Evolutionary conservation across 257 asterid species (phyloP).

Genomic region (Solanum lignicaule): DNA sequence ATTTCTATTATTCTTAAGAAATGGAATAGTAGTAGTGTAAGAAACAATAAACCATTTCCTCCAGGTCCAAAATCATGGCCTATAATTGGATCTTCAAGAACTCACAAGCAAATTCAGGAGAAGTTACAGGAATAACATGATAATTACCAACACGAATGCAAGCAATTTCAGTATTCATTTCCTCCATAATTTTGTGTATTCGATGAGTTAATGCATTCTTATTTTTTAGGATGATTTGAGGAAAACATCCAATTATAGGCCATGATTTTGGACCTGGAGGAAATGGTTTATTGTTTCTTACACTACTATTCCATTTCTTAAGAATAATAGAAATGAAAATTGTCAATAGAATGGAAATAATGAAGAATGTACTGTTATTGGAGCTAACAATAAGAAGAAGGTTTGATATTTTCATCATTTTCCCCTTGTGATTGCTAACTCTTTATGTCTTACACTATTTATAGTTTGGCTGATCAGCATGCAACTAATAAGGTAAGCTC

Average conservation of each 20-base stretch:
- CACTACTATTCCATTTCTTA: neutral
- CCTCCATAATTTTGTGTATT: conserved; percentile 10
- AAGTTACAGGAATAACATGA: conserved; percentile 4
- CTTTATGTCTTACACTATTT: no score
- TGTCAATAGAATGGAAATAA: neutral
- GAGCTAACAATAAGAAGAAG: no score
- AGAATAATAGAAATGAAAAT: neutral
- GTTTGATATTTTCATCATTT: no score
- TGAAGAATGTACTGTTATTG: neutral
- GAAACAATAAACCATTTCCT: no score
- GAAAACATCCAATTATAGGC: conserved; percentile 2
- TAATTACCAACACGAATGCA: neutral
- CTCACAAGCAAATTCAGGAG: conserved; percentile 19
- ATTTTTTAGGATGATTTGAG: neutral
- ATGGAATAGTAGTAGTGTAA: no score
- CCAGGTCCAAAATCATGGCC: no score
- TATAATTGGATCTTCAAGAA: conserved; percentile 10
- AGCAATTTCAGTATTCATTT: conserved; percentile 5
- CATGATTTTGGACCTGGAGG: conserved; percentile 8
- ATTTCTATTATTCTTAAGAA: neutral
- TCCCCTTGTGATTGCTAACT: no score
- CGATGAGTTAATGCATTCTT: neutral
- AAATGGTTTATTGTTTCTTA: neutral
- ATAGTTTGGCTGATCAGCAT: no score
- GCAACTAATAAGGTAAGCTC: no score